Conservation (phyloP, 1,139 yeast genomes). For the Sugiyamaella japonica region DNA sequence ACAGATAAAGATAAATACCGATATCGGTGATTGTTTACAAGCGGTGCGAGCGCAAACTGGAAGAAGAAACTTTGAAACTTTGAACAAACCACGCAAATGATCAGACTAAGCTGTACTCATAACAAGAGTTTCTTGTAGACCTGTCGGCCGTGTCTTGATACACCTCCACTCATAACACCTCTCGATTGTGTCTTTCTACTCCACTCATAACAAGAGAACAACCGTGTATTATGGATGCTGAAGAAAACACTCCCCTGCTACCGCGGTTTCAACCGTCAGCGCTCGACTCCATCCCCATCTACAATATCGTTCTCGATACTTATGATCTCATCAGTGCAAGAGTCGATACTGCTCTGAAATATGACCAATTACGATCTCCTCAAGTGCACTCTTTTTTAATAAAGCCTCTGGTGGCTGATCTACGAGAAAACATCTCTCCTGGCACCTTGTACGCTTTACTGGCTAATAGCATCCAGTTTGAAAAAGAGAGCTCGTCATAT, state of each 20-base stretch:
- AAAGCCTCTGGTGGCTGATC: slow-evolving; percentile 48
- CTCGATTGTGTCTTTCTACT: neutral
- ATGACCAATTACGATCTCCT: slow-evolving; percentile 58
- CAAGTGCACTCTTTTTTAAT: slow-evolving; percentile 53
- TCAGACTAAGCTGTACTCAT: neutral
- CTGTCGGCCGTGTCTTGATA: neutral
- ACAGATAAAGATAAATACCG: too few species aligned
- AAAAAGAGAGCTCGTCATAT: slow-evolving; percentile 52
- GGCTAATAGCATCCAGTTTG: slow-evolving; percentile 45
- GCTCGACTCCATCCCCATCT: slow-evolving; percentile 40
- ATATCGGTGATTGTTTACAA: too few species aligned
- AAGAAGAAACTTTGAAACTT: too few species aligned
- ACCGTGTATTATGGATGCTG: slow-evolving; percentile 14
- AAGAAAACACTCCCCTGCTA: slow-evolving; percentile 24
- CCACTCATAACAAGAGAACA: too few species aligned
- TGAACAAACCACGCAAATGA: too few species aligned
- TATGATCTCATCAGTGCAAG: slow-evolving; percentile 39
- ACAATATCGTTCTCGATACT: slow-evolving; percentile 35
- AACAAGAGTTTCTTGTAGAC: neutral
- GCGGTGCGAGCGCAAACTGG: too few species aligned
- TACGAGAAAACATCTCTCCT: slow-evolving; percentile 32
- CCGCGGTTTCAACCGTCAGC: slow-evolving; percentile 35
- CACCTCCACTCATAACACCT: too few species aligned
- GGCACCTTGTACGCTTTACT: slow-evolving; percentile 42
- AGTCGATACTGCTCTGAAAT: slow-evolving; percentile 52